Conservation (phyloP, 2,329 filamentous ascomycete genomes). For the Didymella exigua region DNA sequence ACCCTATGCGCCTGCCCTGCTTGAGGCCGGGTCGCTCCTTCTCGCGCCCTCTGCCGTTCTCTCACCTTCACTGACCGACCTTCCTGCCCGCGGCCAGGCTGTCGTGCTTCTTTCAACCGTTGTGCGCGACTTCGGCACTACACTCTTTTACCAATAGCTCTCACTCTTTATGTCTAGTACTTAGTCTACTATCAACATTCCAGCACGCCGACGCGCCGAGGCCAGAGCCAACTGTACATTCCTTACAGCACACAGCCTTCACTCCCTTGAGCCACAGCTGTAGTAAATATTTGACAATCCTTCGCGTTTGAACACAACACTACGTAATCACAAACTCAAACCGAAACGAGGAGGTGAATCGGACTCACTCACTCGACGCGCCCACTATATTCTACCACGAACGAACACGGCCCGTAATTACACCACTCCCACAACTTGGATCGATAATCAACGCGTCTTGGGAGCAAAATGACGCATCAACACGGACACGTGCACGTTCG, state of each 20-base stretch:
- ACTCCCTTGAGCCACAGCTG: constrained; percentile 31
- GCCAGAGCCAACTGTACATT: constrained; percentile 33
- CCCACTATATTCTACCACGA: background rate
- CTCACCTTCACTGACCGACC: constrained; percentile 25
- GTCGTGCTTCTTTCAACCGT: constrained; percentile 49
- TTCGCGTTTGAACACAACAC: constrained; percentile 24
- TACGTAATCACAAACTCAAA: constrained; percentile 32
- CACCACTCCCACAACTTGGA: background rate
- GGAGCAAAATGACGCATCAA: constrained; percentile 29
- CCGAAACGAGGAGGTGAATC: constrained; percentile 19
- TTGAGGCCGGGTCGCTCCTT: constrained; percentile 17
- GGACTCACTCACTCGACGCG: constrained; percentile 7
- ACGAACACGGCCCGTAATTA: constrained; percentile 7
- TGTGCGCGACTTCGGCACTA: constrained; percentile 43
- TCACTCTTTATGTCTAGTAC: constrained; percentile 44
- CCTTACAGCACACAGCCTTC: constrained; percentile 31
- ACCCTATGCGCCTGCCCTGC: constrained; percentile 16
- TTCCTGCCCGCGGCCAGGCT: constrained; percentile 45
- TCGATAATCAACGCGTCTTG: background rate
- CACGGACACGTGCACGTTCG: constrained; percentile 38
- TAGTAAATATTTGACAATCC: constrained; percentile 30
- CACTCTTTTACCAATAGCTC: constrained; percentile 41
- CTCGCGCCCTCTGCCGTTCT: constrained; percentile 24
- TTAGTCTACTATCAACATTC: constrained; percentile 37
- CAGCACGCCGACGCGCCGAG: constrained; percentile 24